Base-by-base conservation (phyloP, 202 grass and related monocot species). In the Tripidium arundinaceum region DNA sequence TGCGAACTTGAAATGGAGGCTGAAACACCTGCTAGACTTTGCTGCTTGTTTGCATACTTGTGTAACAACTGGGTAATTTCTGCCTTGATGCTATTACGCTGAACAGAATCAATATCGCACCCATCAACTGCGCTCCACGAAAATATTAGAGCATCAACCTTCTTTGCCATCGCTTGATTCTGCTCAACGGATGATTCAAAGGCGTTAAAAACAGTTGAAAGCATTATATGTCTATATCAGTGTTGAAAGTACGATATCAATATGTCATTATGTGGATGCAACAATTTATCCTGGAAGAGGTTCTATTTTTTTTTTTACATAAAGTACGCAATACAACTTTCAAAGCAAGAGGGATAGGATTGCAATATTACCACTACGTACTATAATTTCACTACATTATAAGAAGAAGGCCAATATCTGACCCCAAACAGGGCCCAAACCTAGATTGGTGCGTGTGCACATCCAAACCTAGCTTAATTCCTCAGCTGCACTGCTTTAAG, bases 11-110 rank as follows among this genome's bases (percentile, higher is more conserved):
- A 63, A 45, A 28, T 42, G 40, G 55, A 68, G 50, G 58, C 34
- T 46, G 76, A n/a, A 69, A 63, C 72, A 39, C 11, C 72, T 13
- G 63, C 42, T 15, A 76, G 40, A 62, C 19, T 70, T 34, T 66
- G 72, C 50, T 76, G 83, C 42, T 78, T 87, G 66, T 73, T 46
- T 74, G 81, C 81, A 19, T 87, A 81, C 55, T 70, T 81, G 61
- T 81, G 81, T 46, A 87, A 68, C 52, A 91, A 19, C 57, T 58
- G 57, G 10, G 81, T 81, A 68, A 91, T 87, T 68, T 87, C 81
- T 67, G 64, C 39, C 84, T 87, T 80, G 74, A 90, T 70, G 60
- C 26, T 76, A 4, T 67, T 40, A 40, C 84, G 59, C 76, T 73
- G 61, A 46, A 43, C 46, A 46, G 81, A 11, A 39, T 82, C 77